Evolutionary conservation across 306 rosid species (phyloP).

Genomic region (Astragalus membranaceus): DNA sequence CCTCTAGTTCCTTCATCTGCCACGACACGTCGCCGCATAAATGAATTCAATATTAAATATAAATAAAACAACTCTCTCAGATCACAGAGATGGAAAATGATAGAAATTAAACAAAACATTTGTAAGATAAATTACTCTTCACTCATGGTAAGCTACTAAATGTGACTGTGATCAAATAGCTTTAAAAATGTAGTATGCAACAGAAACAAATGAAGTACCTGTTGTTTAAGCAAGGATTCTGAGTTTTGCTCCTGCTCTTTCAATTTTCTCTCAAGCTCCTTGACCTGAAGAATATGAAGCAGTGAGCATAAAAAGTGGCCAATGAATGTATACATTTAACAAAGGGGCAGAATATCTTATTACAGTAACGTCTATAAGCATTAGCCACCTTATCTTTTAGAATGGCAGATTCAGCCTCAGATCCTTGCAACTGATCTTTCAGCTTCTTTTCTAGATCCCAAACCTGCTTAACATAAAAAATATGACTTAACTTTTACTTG

Average conservation of each 20-base stretch:
- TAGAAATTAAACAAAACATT: background rate
- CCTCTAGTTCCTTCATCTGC: conserved; percentile 73
- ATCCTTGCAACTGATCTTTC: conserved; percentile 57
- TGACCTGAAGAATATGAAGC: conserved; percentile 41
- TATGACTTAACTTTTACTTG: background rate
- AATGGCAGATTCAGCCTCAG: conserved; percentile 46
- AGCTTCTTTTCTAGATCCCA: conserved; percentile 64
- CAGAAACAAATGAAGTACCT: conserved; percentile 39
- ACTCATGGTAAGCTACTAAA: background rate
- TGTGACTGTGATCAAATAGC: background rate
- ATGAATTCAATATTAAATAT: too few relatives aligned
- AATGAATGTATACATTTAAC: background rate
- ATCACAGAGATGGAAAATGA: background rate
- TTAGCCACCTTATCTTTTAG: conserved; percentile 63
- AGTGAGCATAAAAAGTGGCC: background rate
- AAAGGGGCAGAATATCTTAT: background rate
- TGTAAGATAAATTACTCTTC: background rate
- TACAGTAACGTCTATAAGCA: background rate
- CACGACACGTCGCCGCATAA: too few relatives aligned
- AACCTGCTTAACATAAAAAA: conserved; percentile 37
- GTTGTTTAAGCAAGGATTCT: conserved; percentile 48
- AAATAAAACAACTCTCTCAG: too few relatives aligned
- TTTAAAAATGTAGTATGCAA: too few relatives aligned
- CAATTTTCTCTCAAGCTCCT: conserved; percentile 65
- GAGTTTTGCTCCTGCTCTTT: conserved; percentile 54